phyloP scores from a whole-genome alignment of 768 basidiomycete genomes.

The Leccinum subgranulosum region DNA sequence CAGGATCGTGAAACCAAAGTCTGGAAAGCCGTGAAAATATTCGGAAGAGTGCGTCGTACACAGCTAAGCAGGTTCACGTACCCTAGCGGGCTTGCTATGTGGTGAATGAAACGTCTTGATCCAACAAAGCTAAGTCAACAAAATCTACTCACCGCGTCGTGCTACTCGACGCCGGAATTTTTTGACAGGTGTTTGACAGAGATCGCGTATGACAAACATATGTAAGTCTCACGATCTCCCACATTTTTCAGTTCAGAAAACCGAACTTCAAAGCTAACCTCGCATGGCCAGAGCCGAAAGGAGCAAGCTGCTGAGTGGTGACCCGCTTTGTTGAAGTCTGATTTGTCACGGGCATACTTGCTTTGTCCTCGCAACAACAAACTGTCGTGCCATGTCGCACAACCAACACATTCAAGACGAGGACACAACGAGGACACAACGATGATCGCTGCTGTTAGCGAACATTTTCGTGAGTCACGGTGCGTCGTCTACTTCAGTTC shows the following conservation, averaged over 20 bases:
- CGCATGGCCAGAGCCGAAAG: background rate
- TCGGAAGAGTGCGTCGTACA: background rate
- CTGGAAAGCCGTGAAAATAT: too few relatives aligned
- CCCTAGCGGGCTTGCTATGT: background rate
- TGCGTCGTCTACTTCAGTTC: too few relatives aligned
- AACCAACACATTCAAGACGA: conserved; percentile 1
- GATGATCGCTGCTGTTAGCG: too few relatives aligned
- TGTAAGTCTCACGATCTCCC: conserved; percentile 16
- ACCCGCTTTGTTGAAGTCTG: conserved; percentile 19
- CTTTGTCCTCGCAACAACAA: conserved; percentile 6
- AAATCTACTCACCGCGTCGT: background rate
- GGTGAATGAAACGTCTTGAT: background rate
- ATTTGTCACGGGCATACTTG: conserved; percentile 1
- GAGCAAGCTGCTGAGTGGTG: background rate
- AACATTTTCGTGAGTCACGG: too few relatives aligned
- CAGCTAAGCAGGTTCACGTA: conserved; percentile 4
- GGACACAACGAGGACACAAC: too few relatives aligned
- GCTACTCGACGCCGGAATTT: conserved; percentile 7
- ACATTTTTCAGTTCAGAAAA: conserved; percentile 1
- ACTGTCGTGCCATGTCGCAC: background rate
- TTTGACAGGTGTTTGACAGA: conserved; percentile 19
- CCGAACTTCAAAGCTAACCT: background rate
- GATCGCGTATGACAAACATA: conserved; percentile 11
- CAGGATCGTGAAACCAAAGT: too few relatives aligned
- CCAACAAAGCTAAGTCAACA: background rate